Conservation (phyloP, 306 rosid genomes). For the Sophora flavescens region DNA sequence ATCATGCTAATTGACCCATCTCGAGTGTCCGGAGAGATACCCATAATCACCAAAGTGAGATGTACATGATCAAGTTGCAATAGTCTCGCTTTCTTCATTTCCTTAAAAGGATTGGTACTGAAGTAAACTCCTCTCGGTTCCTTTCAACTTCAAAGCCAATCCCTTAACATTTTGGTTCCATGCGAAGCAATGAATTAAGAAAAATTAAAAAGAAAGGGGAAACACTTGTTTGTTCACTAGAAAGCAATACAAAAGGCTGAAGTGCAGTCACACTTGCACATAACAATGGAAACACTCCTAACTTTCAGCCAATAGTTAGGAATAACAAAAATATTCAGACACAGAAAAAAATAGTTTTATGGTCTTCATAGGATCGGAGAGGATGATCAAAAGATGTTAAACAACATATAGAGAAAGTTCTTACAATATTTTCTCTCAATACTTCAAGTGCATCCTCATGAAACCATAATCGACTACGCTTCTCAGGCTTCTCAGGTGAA, state of each 20-base stretch:
- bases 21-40: neutral
- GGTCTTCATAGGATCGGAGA: neutral
- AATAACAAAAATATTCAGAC: neutral
- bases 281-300: too few relatives aligned
- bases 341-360: neutral
- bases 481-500: too few relatives aligned
- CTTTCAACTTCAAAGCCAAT: constrained; percentile 13
- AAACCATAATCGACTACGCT: too few relatives aligned
- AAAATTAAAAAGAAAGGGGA: neutral
- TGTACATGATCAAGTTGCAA: constrained; percentile 19
- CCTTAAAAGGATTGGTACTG: constrained; percentile 4
- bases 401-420: neutral
- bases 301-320: too few relatives aligned
- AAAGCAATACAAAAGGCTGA: too few relatives aligned
- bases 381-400: neutral
- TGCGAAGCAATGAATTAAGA: neutral
- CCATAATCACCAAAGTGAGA: constrained; percentile 18
- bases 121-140: neutral
- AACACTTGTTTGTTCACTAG: neutral
- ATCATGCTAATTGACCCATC: constrained; percentile 29
- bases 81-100: constrained; percentile 24
- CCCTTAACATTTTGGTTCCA: constrained; percentile 38
- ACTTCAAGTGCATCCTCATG: too few relatives aligned
- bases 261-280: too few relatives aligned
- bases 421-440: too few relatives aligned